phyloP scores from a whole-genome alignment of 148 eudicot genomes.

The Arctostaphylos glauca region DNA sequence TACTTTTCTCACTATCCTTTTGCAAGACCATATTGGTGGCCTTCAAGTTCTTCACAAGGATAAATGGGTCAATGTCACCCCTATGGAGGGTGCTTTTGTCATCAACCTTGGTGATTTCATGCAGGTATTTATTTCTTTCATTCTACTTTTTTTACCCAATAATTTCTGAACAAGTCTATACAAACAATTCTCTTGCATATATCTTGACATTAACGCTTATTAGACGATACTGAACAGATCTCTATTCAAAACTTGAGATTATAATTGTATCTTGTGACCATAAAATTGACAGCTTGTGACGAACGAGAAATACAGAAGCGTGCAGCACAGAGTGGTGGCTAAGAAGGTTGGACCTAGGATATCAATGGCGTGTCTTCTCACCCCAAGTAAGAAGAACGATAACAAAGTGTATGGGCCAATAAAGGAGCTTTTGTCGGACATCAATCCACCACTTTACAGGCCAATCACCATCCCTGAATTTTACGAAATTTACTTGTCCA shows the following conservation, averaged over 20 bases:
- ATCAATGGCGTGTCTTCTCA: background rate
- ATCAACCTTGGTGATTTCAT: conserved; percentile 42
- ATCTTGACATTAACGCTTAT: no score
- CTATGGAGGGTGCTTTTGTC: conserved; percentile 41
- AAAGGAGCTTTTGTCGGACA: background rate
- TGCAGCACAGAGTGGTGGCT: conserved; percentile 62
- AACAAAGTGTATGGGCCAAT: background rate
- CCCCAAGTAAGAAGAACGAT: background rate
- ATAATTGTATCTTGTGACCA: no score
- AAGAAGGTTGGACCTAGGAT: conserved; percentile 1
- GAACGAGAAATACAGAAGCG: conserved; percentile 63
- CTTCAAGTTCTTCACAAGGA: conserved; percentile 39
- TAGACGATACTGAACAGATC: no score
- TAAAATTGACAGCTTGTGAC: conserved; percentile 43
- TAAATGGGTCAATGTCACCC: conserved; percentile 37
- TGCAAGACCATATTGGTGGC: conserved; percentile 39
- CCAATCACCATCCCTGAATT: background rate
- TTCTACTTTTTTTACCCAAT: no score
- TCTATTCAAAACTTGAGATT: no score
- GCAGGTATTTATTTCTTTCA: conserved; percentile 27
- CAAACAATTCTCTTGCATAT: no score
- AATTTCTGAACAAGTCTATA: no score
- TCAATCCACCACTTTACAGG: background rate
- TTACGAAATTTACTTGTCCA: background rate
- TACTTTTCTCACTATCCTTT: conserved; percentile 34